A percentile compares a stretch with the other conserved stretches of the same genome.
These are phyloP conservation scores for Mortierella alpina DNA, from an alignment of 192 early-diverging fungal species.

Conservation along the genomic window DNA sequence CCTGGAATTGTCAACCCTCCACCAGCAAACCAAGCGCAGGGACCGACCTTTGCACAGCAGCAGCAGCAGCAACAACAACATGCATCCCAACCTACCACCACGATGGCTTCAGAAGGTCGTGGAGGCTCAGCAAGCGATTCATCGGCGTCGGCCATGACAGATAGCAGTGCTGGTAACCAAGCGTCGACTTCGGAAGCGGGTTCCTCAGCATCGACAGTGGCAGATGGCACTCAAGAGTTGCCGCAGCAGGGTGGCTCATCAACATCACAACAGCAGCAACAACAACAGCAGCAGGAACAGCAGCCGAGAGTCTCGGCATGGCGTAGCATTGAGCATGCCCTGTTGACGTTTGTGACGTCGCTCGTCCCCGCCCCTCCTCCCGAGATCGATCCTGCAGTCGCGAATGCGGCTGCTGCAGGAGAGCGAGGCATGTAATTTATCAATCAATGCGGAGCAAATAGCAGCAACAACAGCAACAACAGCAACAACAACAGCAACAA, in stretches of 20 bases:
- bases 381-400: conserved; percentile 51
- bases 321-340: conserved; percentile 53
- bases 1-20: neutral
- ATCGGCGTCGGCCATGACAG: too few species aligned
- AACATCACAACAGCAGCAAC: conserved; percentile 20
- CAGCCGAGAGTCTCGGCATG: conserved; percentile 33
- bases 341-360: conserved; percentile 57
- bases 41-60: neutral
- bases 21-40: too few species aligned
- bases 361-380: conserved; percentile 53
- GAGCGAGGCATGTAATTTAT: conserved; percentile 36
- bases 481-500: neutral
- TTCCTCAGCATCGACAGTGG: neutral
- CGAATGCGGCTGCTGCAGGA: conserved; percentile 27
- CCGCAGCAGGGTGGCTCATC: conserved; percentile 10
- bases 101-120: neutral
- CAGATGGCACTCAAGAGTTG: neutral
- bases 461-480: neutral
- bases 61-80: neutral
- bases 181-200: neutral
- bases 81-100: neutral
- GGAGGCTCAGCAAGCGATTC: too few species aligned
- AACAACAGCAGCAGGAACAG: conserved; percentile 1
- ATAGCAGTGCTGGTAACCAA: too few species aligned
- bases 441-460: neutral